Evolutionary conservation across 768 basidiomycete genomes (phyloP), one percentile per base, ranked within the genome.

Genomic region (Kwoniella dendrophila): DNA sequence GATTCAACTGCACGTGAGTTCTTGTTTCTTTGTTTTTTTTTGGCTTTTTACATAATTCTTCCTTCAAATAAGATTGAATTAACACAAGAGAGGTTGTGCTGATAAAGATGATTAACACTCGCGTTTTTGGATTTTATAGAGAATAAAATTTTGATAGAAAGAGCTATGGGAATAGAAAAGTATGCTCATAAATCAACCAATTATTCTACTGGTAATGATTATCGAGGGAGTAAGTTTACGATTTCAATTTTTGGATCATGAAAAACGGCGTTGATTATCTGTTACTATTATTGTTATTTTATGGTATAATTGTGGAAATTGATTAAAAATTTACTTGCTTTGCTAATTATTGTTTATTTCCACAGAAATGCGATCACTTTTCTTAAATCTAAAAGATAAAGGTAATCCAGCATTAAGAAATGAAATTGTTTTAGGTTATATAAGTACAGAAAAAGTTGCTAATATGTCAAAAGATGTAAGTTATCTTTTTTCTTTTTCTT

Each of bases 361-460:
- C 5, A 12, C 69, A 96, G 79, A 90, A 78, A 90, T 98, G 64
- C 87, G 96, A 29, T 87, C 88, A 27, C 79, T 97, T 45, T 94
- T 86, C 75, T 88, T 95, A 69, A 98, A 98, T 79, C 83, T 99
- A 70, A 97, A 96, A 79, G 94, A 95, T 79, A 93, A 92, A 81
- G 86, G 87, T 69, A 99, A 99, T 79, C 92, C 93, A 16, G 83
- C 84, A 29, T 77, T 99, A 57, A 84, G 94, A 44, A 90, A 89
- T 74, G 88, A 86, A 68, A 85, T 99, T 63, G 89, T 95, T 33
- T 85, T 87, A 40, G 95, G 95, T 1, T 87, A 89, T 20, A 79
- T 96, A 1, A 70, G 85, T 0, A 84, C 87, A 0, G 84, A 85
- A 51, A 86, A 83, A 66, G 86, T 98, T 45, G 85, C 85, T 64